Base-by-base conservation (phyloP, 257 asterid genomes). In the Euphrasia confusa region DNA sequence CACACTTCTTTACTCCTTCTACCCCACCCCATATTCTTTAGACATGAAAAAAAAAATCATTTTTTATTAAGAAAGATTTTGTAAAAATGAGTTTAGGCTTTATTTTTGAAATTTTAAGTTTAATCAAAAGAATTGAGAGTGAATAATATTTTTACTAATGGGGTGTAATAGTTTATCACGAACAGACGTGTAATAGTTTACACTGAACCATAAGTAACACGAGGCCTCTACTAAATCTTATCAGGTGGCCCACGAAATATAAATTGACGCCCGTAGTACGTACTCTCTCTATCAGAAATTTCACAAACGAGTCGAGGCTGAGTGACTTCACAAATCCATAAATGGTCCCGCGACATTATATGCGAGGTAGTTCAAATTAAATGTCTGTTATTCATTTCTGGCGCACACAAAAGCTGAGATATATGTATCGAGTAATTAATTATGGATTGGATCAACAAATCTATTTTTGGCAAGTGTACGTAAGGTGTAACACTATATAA, bases 331-430 rank as follows among this genome's bases (percentile, higher is more conserved):
- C 17, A 26, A 50, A 3, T 27, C 18, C 3, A 45, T 65, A 26
- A 64, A 59, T 64, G 17, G 35, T 40, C 52, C 71, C 72, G 79
- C 72, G 79, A 74, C 79, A 74, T 9, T 13, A 70, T 55, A 70
- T 61, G 42, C 14, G 7, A n/a, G 39, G 35, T 63, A 33, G 61
- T 56, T 65, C 68, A 69, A 65, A 1, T n/a, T 54, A 21, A 54
- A 54, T 24, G n/a, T 63, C 1, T 0, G 70, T 4, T 53, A 45
- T 56, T 49, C 30, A 1, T 14, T 71, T 32, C 26, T 26, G 24
- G 18, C 7, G 58, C 63, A 67, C 53, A 18, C 72, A 64, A 66
- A 66, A 63, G 33, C 21, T 65, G 32, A 7, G 59, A 67, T 61
- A 21, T 21, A 21, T 21, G 24, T 21, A 21, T 21, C 24, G 24